Conservation (phyloP, 441 rosid species). For the Croton setiger region DNA sequence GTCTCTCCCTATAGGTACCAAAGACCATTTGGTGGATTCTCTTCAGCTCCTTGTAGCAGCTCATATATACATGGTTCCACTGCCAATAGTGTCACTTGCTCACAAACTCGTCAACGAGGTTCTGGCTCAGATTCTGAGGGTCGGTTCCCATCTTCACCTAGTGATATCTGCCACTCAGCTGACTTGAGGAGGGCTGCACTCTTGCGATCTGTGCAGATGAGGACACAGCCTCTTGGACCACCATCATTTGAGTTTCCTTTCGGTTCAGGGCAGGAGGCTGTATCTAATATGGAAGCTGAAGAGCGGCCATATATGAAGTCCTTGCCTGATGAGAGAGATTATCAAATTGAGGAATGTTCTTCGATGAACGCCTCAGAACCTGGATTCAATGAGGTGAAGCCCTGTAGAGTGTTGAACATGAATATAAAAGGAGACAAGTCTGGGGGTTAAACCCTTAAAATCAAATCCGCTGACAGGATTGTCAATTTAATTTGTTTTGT, state of each 20-base stretch:
- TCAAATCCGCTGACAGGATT: too few relatives aligned
- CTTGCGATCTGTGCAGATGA: conserved; percentile 91
- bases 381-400: conserved; percentile 42
- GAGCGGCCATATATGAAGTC: conserved; percentile 60
- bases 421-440: conserved; percentile 38
- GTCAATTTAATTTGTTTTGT: too few relatives aligned
- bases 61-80: conserved; percentile 34
- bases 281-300: conserved; percentile 47
- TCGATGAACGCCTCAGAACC: conserved; percentile 38
- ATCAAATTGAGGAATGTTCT: conserved; percentile 52
- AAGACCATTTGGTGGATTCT: conserved; percentile 46
- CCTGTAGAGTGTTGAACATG: conserved; percentile 44
- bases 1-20: conserved; percentile 77
- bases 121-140: conserved; percentile 92
- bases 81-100: conserved; percentile 24
- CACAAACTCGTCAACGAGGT: conserved; percentile 68
- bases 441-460: conserved; percentile 16
- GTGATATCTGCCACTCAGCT: conserved; percentile 94
- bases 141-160: conserved; percentile 91
- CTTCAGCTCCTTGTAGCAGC: conserved; percentile 34
- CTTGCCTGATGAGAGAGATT: conserved; percentile 57
- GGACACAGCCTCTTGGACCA: conserved; percentile 58
- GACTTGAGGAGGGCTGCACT: conserved; percentile 89
- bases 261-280: conserved; percentile 44
- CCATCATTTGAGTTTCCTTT: conserved; percentile 45